phyloP scores from a whole-genome alignment of 1,139 yeast species.

The Candida neerlandica region DNA sequence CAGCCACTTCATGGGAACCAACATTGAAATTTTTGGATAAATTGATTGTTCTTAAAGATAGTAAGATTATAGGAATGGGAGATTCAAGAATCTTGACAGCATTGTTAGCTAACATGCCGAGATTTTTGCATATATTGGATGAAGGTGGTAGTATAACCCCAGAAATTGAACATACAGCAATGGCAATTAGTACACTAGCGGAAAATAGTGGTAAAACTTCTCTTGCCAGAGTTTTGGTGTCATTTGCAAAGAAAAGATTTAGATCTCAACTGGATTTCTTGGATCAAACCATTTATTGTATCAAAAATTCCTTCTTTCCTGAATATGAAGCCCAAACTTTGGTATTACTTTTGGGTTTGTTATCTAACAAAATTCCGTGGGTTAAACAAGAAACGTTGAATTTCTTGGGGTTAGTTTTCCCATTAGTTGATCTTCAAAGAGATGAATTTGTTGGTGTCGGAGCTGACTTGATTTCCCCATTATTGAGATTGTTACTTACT shows the following conservation, averaged over 20 bases:
- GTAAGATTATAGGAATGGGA: conserved; percentile 77
- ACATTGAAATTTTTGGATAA: conserved; percentile 74
- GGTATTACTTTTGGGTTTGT: conserved; percentile 72
- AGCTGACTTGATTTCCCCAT: conserved; percentile 91
- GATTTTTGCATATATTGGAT: conserved; percentile 80
- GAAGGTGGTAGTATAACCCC: conserved; percentile 45
- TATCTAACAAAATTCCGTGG: conserved; percentile 79
- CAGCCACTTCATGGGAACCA: conserved; percentile 78
- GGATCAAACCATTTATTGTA: conserved; percentile 73
- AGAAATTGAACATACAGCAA: conserved; percentile 62
- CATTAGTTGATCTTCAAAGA: conserved; percentile 72
- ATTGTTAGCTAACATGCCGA: conserved; percentile 76
- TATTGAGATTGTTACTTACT: conserved; percentile 77
- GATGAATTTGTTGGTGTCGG: conserved; percentile 90
- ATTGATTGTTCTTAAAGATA: conserved; percentile 65
- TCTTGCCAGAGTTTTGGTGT: conserved; percentile 71
- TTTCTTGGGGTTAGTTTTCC: conserved; percentile 70
- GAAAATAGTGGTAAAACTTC: conserved; percentile 58
- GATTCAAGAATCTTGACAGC: conserved; percentile 71
- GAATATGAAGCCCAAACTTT: conserved; percentile 73
- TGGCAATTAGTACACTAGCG: conserved; percentile 61
- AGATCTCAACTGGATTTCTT: conserved; percentile 88
- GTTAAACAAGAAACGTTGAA: conserved; percentile 79
- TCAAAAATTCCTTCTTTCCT: conserved; percentile 71
- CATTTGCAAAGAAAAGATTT: conserved; percentile 76